Conservation (phyloP, 139 green algal genomes). For the Parachlorella kessleri region DNA sequence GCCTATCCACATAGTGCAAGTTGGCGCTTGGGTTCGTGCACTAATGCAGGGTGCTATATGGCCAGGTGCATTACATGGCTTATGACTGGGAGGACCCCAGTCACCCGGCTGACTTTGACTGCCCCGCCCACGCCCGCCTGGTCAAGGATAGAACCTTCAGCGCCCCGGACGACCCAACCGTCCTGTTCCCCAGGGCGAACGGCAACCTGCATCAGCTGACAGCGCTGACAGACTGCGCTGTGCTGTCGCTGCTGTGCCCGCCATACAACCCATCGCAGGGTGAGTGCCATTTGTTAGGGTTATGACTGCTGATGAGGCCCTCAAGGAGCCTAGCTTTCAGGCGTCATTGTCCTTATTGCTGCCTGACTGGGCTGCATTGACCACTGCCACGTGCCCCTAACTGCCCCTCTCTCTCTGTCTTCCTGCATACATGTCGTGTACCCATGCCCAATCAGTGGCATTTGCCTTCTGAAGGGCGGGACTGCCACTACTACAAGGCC, state of each 20-base stretch:
- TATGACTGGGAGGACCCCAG: constrained; percentile 65
- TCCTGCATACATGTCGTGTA: too few relatives aligned
- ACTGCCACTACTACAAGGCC: constrained; percentile 83
- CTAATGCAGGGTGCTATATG: constrained; percentile 83
- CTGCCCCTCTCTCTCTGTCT: too few relatives aligned
- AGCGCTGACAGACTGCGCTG: constrained; percentile 74
- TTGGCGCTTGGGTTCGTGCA: too few relatives aligned
- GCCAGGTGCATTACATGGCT: constrained; percentile 65
- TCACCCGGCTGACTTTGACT: not conserved
- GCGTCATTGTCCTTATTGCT: too few relatives aligned
- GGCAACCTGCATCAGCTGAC: constrained; percentile 91
- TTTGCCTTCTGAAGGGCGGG: constrained; percentile 34
- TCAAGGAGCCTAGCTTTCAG: too few relatives aligned
- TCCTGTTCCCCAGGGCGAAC: constrained; percentile 58
- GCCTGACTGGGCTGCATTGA: too few relatives aligned
- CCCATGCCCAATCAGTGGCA: too few relatives aligned
- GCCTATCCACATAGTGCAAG: too few relatives aligned
- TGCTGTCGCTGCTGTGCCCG: constrained; percentile 88
- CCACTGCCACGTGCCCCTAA: too few relatives aligned
- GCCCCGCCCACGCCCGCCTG: constrained; percentile 48
- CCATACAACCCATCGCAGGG: constrained; percentile 61
- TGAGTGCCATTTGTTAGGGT: too few relatives aligned
- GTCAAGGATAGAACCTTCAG: constrained; percentile 27
- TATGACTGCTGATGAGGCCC: too few relatives aligned
- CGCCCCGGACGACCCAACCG: constrained; percentile 31